Conservation (phyloP, 805 yeast species). For the Candida sanyiensis region DNA sequence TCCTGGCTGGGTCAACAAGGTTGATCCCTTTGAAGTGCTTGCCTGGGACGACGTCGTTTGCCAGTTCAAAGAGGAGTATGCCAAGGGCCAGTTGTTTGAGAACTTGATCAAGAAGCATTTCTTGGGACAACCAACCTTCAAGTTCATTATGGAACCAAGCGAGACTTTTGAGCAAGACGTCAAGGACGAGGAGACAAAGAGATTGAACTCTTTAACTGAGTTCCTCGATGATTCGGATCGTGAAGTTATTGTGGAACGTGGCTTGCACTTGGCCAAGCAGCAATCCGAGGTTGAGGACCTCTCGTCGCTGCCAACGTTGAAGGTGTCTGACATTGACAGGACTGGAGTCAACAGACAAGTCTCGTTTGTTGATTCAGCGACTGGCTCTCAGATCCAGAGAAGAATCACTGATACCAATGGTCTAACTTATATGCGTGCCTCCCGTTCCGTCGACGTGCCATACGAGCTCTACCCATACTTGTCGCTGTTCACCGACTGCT, state of each 20-base stretch:
- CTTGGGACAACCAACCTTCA: slow-evolving; percentile 51
- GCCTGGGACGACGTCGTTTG: slow-evolving; percentile 57
- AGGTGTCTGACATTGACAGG: slow-evolving; percentile 66
- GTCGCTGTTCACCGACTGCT: slow-evolving; percentile 71
- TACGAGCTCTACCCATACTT: slow-evolving; percentile 57
- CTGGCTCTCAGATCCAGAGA: slow-evolving; percentile 30
- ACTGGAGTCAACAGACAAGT: slow-evolving; percentile 37
- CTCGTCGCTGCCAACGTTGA: slow-evolving; percentile 73
- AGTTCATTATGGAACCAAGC: slow-evolving; percentile 72
- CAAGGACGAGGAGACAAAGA: slow-evolving; percentile 48
- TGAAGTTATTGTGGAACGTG: slow-evolving; percentile 52
- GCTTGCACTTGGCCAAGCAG: slow-evolving; percentile 49
- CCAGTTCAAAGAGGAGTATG: slow-evolving; percentile 58
- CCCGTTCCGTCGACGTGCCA: slow-evolving; percentile 59
- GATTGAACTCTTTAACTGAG: slow-evolving; percentile 41
- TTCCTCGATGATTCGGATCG: slow-evolving; percentile 50
- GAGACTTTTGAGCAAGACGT: slow-evolving; percentile 46
- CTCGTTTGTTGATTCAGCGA: slow-evolving; percentile 24
- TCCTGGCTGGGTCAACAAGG: slow-evolving; percentile 81
- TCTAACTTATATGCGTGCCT: slow-evolving; percentile 66
- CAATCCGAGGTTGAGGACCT: slow-evolving; percentile 71
- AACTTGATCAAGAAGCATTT: slow-evolving; percentile 51
- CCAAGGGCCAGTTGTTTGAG: slow-evolving; percentile 50
- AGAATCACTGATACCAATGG: slow-evolving; percentile 75
- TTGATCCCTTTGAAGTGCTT: slow-evolving; percentile 67